Conservation (phyloP, 805 yeast species). For the Spathaspora sp. region DNA sequence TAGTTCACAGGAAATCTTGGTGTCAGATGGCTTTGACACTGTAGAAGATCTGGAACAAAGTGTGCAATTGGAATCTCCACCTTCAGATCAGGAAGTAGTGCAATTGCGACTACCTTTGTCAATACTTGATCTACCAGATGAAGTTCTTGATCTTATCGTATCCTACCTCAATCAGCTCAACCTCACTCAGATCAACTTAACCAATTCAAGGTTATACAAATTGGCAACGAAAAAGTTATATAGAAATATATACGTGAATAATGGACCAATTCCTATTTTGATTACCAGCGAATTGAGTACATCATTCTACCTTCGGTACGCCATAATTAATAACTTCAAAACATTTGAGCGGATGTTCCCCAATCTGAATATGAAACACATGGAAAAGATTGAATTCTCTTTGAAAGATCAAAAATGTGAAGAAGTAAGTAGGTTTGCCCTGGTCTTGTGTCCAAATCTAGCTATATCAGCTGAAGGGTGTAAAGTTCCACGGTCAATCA, state of each 20-base stretch:
- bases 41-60: too few relatives aligned
- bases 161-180: neutral
- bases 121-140: neutral
- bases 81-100: too few relatives aligned
- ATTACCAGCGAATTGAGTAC: neutral
- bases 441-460: neutral
- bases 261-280: neutral
- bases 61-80: too few relatives aligned
- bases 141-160: neutral
- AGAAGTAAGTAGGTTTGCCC: neutral
- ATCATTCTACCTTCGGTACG: neutral
- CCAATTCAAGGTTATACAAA: neutral
- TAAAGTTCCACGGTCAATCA: too few relatives aligned
- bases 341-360: neutral
- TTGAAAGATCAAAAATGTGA: neutral
- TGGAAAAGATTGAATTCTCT: too few relatives aligned
- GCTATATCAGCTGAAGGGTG: neutral
- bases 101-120: too few relatives aligned
- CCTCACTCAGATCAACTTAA: neutral
- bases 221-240: neutral
- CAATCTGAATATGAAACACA: neutral
- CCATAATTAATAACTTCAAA: neutral
- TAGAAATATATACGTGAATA: neutral
- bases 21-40: too few relatives aligned
- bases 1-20: too few relatives aligned